Base-by-base conservation (phyloP, 805 yeast species). In the Yamadazyma ubonensis region DNA sequence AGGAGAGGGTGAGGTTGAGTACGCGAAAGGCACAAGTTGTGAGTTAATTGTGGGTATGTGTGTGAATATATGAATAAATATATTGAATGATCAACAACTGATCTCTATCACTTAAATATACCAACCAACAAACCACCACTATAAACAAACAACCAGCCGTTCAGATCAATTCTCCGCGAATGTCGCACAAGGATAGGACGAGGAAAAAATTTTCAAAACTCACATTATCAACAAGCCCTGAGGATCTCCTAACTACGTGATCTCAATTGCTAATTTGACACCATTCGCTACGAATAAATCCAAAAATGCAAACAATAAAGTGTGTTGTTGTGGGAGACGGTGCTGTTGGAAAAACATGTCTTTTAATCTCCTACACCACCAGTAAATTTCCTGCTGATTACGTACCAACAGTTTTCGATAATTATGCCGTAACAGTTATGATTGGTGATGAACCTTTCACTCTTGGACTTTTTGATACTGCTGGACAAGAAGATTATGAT, bases 281-380 rank as follows among this genome's bases (percentile, higher is more conserved):
- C 27, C 38, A 29, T 23, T 35, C 7, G 21, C 31, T 17, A 29
- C 21, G 33, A 18, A 17, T 29, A 16, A 29, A 4, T 5, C 25
- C n/a, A n/a, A 43, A 29, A 22, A 75, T 75, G 79, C 77, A 73
- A 59, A 73, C 82, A 44, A 75, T 86, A 64, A 91, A 91, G 70
- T 93, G 98, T 76, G 98, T 93, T 51, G 97, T 91, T 50, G 98
- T 93, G 41, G 99, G 99, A 51, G 99, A 93, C 70, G 99, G 99
- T 86, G 98, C 98, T 53, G 98, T 93, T 49, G 99, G 99, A 55
- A 91, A 89, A 44, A 91, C 98, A 14, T 91, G 98, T 71, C 79
- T 93, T 48, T 76, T 93, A 53, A 91, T 91, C 58, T 90, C 97
- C 49, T 91, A 91, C 68, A 91, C 98, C 38, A 91, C 96, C 45